These are phyloP conservation scores for Peronospora farinosa DNA, from an alignment of 352 stramenopile species.

Conservation along the genomic window DNA sequence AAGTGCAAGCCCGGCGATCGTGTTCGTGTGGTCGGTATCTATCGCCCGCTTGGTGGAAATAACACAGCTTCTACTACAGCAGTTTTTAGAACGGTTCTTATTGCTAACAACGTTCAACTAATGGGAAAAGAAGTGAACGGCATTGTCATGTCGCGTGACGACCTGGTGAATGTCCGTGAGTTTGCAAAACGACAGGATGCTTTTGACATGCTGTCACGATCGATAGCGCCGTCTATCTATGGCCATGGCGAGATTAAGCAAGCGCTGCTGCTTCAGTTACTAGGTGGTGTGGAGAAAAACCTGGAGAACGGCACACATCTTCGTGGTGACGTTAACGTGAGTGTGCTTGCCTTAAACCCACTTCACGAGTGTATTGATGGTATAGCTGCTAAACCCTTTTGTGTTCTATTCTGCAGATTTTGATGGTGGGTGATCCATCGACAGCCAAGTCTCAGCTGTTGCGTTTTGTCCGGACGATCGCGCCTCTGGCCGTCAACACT, in stretches of 20 bases:
- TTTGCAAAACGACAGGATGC: constrained; percentile 88
- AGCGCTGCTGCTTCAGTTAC: constrained; percentile 72
- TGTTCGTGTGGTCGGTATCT: constrained; percentile 92
- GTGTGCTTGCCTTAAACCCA: constrained; percentile 4
- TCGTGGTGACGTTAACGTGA: constrained; percentile 98
- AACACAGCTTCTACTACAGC: constrained; percentile 73
- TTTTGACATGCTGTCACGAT: constrained; percentile 91
- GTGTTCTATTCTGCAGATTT: constrained; percentile 36
- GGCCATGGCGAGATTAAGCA: constrained; percentile 98
- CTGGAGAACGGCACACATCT: constrained; percentile 98
- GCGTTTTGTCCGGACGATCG: constrained; percentile 94
- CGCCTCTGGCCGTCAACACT: constrained; percentile 88
- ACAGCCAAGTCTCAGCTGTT: constrained; percentile 99
- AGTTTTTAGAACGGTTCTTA: constrained; percentile 94
- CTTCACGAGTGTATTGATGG: neutral
- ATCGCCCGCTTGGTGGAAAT: constrained; percentile 86
- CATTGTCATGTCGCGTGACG: constrained; percentile 87
- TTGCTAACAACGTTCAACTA: constrained; percentile 95
- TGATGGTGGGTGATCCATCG: constrained; percentile 97
- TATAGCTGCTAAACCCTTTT: constrained; percentile 1
- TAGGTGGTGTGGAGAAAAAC: constrained; percentile 93
- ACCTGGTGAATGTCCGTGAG: constrained; percentile 90
- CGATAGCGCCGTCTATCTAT: constrained; percentile 96
- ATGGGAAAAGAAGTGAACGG: constrained; percentile 91
- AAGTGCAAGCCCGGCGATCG: constrained; percentile 97